Evolutionary conservation across 2,329 filamentous ascomycete species (phyloP).

Genomic region (Cordyceps cateniannulata): DNA sequence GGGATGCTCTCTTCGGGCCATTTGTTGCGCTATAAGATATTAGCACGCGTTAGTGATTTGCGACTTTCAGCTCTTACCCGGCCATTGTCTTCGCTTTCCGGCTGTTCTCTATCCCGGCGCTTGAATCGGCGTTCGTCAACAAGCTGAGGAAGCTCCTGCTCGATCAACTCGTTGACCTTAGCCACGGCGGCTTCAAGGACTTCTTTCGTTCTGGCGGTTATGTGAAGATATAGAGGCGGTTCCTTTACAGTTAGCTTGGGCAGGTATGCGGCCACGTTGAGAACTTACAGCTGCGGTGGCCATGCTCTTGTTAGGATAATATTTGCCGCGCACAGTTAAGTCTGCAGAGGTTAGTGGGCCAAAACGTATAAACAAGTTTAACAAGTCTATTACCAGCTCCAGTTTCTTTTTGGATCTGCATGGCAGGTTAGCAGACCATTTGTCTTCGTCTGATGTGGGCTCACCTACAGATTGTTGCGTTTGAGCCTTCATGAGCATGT

Average conservation of each 20-base stretch:
- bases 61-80: slow-evolving; percentile 55
- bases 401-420: slow-evolving; percentile 98
- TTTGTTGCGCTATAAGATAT: slow-evolving; percentile 75
- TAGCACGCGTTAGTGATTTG: slow-evolving; percentile 13
- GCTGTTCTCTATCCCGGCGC: slow-evolving; percentile 69
- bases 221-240: slow-evolving; percentile 88
- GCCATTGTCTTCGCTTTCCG: slow-evolving; percentile 84
- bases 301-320: slow-evolving; percentile 97
- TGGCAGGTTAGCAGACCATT: not conserved
- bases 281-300: slow-evolving; percentile 78
- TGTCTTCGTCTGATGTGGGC: not conserved
- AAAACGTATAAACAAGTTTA: slow-evolving; percentile 18
- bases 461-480: slow-evolving; percentile 99
- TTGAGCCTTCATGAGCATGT: slow-evolving; percentile 92
- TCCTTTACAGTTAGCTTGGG: slow-evolving; percentile 47
- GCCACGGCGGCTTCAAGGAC: slow-evolving; percentile 83
- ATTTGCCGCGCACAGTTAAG: slow-evolving; percentile 95
- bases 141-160: slow-evolving; percentile 89
- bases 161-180: slow-evolving; percentile 91
- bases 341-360: slow-evolving; percentile 53
- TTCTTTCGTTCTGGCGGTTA: slow-evolving; percentile 86
- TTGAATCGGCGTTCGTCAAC: slow-evolving; percentile 92
- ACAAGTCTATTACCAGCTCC: slow-evolving; percentile 83
- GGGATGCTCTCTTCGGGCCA: slow-evolving; percentile 97
- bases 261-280: not conserved